These are phyloP conservation scores for Colletotrichum falcatum DNA, from an alignment of 2,329 filamentous ascomycete genomes.

Conservation along the genomic window DNA sequence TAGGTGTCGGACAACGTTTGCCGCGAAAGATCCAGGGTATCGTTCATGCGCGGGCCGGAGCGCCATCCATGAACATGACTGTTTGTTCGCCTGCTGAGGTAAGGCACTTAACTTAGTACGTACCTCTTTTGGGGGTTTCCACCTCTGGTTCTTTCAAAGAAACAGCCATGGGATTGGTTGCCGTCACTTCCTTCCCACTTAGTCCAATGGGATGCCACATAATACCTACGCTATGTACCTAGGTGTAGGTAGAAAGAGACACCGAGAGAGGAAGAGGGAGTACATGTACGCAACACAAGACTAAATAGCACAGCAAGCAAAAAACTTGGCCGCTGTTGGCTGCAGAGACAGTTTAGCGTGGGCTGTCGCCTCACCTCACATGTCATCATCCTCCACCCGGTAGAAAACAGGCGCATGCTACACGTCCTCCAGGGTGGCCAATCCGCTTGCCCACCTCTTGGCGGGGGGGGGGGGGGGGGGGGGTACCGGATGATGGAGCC, in stretches of 20 bases:
- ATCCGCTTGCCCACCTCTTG: constrained; percentile 35
- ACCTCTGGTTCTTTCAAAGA: constrained; percentile 1
- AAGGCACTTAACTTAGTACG: constrained; percentile 9
- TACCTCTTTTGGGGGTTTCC: constrained; percentile 1
- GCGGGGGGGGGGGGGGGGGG: constrained; percentile 7
- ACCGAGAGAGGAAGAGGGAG: not conserved
- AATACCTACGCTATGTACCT: no score
- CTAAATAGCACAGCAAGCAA: not conserved
- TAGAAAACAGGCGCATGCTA: constrained; percentile 38
- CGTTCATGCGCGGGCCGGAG: constrained; percentile 32
- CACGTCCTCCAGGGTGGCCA: constrained; percentile 27
- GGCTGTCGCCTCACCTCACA: constrained; percentile 41
- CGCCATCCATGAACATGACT: constrained; percentile 29
- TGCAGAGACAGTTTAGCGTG: constrained; percentile 24
- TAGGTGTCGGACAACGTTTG: constrained; percentile 20
- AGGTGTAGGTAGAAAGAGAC: not conserved
- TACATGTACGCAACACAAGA: no score
- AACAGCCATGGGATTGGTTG: not conserved
- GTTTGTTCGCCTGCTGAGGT: constrained; percentile 19
- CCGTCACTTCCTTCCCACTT: not conserved
- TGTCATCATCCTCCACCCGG: constrained; percentile 36
- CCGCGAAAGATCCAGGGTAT: constrained; percentile 20
- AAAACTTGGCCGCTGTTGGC: constrained; percentile 19
- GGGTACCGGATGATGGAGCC: constrained; percentile 33
- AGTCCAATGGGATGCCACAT: not conserved